Percentiles rank a stretch among this genome's conserved stretches.
These are phyloP conservation scores for Samsoniella hepiali DNA, from an alignment of 2,329 filamentous ascomycete genomes.

Conservation along the genomic window DNA sequence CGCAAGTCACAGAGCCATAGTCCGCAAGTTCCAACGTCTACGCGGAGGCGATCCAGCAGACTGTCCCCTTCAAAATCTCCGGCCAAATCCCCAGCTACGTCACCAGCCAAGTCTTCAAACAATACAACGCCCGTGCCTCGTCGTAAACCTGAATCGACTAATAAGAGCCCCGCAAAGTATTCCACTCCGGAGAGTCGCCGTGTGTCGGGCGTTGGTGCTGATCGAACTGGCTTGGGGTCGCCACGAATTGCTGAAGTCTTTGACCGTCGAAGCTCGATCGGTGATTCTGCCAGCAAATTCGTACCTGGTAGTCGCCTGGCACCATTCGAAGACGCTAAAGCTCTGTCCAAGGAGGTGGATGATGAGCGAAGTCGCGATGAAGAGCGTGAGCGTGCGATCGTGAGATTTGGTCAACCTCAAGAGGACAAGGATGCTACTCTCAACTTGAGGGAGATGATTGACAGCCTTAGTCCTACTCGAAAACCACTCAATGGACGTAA, in stretches of 20 bases:
- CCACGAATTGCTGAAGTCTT: slow-evolving; percentile 69
- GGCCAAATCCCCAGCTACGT: background rate
- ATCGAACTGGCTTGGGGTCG: slow-evolving; percentile 69
- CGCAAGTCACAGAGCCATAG: slow-evolving; percentile 7
- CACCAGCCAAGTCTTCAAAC: background rate
- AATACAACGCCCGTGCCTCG: background rate
- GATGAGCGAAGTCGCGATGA: slow-evolving; percentile 57
- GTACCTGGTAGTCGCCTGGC: slow-evolving; percentile 52
- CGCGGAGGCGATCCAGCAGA: slow-evolving; percentile 7
- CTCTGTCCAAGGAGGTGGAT: slow-evolving; percentile 61
- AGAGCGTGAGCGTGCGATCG: slow-evolving; percentile 56
- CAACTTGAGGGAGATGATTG: slow-evolving; percentile 73
- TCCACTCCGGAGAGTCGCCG: slow-evolving; percentile 40
- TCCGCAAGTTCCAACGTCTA: background rate
- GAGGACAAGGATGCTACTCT: slow-evolving; percentile 61
- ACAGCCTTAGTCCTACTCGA: slow-evolving; percentile 74
- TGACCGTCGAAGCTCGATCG: slow-evolving; percentile 68
- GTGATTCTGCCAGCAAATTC: slow-evolving; percentile 63
- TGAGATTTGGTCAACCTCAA: slow-evolving; percentile 48
- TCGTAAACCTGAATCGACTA: background rate
- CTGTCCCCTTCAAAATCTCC: slow-evolving; percentile 9
- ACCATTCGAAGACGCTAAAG: slow-evolving; percentile 62
- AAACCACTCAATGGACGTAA: slow-evolving; percentile 64
- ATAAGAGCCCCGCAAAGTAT: background rate
- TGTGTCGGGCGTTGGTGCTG: slow-evolving; percentile 66